Conservation (phyloP, 768 basidiomycete genomes). For the Chalciporus sphaerocephalus region DNA sequence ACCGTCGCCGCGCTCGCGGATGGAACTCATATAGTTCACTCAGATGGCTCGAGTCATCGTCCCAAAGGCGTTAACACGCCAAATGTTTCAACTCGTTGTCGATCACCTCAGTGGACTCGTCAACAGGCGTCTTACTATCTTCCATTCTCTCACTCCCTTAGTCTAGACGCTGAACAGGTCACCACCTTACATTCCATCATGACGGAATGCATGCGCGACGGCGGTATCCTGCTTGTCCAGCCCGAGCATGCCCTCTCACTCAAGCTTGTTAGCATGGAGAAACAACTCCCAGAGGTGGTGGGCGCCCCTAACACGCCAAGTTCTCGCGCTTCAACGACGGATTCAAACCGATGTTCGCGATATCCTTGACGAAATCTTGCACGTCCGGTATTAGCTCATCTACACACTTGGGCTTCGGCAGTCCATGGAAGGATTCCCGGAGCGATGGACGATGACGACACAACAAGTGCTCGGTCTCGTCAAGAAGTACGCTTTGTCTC, state of each 20-base stretch:
- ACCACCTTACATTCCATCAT: slow-evolving; percentile 28
- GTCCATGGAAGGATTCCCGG: slow-evolving; percentile 28
- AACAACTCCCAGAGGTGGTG: slow-evolving; percentile 9
- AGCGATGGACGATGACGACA: slow-evolving; percentile 30
- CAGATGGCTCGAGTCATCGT: slow-evolving; percentile 45
- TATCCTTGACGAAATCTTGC: slow-evolving; percentile 25
- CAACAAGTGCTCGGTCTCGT: slow-evolving; percentile 26
- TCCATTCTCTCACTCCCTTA: slow-evolving; percentile 42
- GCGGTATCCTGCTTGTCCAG: slow-evolving; percentile 43
- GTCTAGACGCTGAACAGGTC: slow-evolving; percentile 13
- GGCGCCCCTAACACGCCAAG: not conserved
- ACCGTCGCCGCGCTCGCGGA: slow-evolving; percentile 43
- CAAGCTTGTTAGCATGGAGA: slow-evolving; percentile 40
- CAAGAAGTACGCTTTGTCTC: not conserved
- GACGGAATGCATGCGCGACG: slow-evolving; percentile 31
- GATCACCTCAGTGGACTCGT: slow-evolving; percentile 39
- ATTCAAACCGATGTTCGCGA: slow-evolving; percentile 16
- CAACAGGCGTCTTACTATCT: slow-evolving; percentile 44
- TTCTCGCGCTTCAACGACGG: slow-evolving; percentile 26
- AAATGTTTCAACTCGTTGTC: slow-evolving; percentile 45
- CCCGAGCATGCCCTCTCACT: slow-evolving; percentile 52
- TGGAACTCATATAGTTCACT: slow-evolving; percentile 15
- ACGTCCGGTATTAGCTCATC: slow-evolving; percentile 31
- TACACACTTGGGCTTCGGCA: slow-evolving; percentile 29
- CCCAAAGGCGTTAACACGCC: slow-evolving; percentile 39